These are phyloP conservation scores for Ceratocystis destructans DNA, from an alignment of 2,329 filamentous ascomycete species.

Conservation along the genomic window DNA sequence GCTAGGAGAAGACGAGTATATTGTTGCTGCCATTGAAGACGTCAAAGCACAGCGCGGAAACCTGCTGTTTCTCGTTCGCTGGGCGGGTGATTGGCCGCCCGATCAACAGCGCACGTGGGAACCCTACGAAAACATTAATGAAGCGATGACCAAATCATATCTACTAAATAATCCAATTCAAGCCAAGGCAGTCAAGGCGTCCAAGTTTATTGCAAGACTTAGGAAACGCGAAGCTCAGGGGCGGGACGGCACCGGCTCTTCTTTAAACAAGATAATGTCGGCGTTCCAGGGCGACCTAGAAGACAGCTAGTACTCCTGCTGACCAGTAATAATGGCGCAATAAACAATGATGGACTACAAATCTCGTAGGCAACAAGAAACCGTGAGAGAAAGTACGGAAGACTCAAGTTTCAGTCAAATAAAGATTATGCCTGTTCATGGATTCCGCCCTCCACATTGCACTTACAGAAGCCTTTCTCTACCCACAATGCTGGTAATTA, in stretches of 20 bases:
- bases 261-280: conserved; percentile 7
- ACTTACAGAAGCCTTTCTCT: too few relatives aligned
- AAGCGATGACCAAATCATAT: conserved; percentile 6
- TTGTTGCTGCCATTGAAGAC: conserved; percentile 33
- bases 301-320: background rate
- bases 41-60: conserved; percentile 29
- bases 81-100: conserved; percentile 43
- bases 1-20: conserved; percentile 22
- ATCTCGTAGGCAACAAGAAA: background rate
- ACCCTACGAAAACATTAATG: conserved; percentile 36
- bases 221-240: background rate
- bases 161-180: background rate
- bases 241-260: background rate
- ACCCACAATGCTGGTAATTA: too few relatives aligned
- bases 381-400: background rate
- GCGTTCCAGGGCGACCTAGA: conserved; percentile 5
- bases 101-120: conserved; percentile 47
- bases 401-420: background rate
- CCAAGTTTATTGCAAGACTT: background rate
- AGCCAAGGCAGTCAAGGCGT: background rate
- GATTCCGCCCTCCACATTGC: too few relatives aligned
- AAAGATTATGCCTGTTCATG: background rate
- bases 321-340: background rate
- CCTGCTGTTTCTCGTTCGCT: conserved; percentile 39
- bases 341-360: background rate